Base-by-base conservation (phyloP, 2,329 filamentous ascomycete genomes). In the Ampelomyces quisqualis region DNA sequence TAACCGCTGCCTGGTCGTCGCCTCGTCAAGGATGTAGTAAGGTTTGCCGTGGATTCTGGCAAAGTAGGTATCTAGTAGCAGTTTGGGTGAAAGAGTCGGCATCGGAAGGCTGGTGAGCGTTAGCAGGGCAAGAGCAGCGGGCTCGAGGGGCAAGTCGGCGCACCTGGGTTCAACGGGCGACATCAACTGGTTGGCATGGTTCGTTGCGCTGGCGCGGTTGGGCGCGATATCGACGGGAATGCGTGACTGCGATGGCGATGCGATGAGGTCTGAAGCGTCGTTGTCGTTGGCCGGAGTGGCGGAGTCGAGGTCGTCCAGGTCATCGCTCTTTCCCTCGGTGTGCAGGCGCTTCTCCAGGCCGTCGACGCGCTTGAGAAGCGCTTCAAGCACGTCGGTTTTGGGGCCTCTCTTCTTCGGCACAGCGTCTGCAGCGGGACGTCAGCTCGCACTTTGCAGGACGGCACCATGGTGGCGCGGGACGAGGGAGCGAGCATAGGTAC, bases 401-500 rank as follows among this genome's bases (percentile, higher is more conserved):
- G 89, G 89, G 0, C 89, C 89, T 64, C 89, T 78, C 67, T 94
- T 94, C 71, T 94, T 94, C 0, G 89, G 89, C 13, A 93, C 81
- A 18, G 89, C 89, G 73, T 95, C 88, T 90, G 45, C 10, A 44
- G 40, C 28, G 23, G 31, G 33, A 14, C 15, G 46, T 59, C 46
- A 59, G 49, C 44, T 40, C 43, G n/a, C n/a, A 35, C 33, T 21
- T 9, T 45, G 37, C 19, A 42, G 13, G 8, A 6, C 9, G 17
- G 37, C 32, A 36, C 22, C 19, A 18, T 20, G 23, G 48, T 27
- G 43, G 26, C 34, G 39, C 32, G 43, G 27, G 32, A 40, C 18
- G 38, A 35, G 27, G 20, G 31, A 43, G 47, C 60, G n/a, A n/a
- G n/a, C n/a, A n/a, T n/a, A n/a, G n/a, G 43, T 76, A 94, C 89